Evolutionary conservation across 2,329 filamentous ascomycete species (phyloP), one percentile per base, ranked within the genome.

Genomic region (Cladosporium sp.): DNA sequence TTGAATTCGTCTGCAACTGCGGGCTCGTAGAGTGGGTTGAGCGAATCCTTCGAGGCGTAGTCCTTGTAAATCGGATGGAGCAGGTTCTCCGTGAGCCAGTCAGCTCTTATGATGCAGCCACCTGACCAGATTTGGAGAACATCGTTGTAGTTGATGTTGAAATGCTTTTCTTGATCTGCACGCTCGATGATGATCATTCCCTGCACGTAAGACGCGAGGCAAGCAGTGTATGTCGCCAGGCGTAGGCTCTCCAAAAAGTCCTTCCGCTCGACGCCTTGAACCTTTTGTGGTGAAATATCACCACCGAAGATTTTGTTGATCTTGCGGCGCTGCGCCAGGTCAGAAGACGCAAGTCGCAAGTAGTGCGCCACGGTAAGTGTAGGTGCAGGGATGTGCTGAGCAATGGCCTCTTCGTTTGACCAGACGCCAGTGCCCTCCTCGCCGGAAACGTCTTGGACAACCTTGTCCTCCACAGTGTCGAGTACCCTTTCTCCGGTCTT

Each of bases 101-200:
- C 88, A 0, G 86, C 84, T 71, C 88, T 85, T 72, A 91, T 91
- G 75, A 91, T 91, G 75, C 89, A 91, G 8, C 89, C 89, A 0
- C 82, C 86, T 2, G 87, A 84, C 89, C 89, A 91, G 69, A 91
- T 87, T 72, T 85, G 81, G 56, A 87, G 77, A 2, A 86, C 79
- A 31, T 81, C 78, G 16, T 74, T 72, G 70, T 84, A 84, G 69
- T 85, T 76, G 65, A 88, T 81, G 49, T 80, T 79, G 88, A 89
- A 91, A 35, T 81, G 80, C 72, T 89, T 82, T 35, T 85, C 78
- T 50, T 80, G 78, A 71, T 88, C 85, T 0, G 86, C 85, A 29
- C 81, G 81, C 5, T 85, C 83, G 69, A 91, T 87, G 57, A 90
- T 78, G 71, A 89, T 85, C 58, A 91, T 79, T 7, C 89, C 89